Base-by-base conservation (phyloP, 192 early-diverging fungal species). In the Coemansia furcata region DNA sequence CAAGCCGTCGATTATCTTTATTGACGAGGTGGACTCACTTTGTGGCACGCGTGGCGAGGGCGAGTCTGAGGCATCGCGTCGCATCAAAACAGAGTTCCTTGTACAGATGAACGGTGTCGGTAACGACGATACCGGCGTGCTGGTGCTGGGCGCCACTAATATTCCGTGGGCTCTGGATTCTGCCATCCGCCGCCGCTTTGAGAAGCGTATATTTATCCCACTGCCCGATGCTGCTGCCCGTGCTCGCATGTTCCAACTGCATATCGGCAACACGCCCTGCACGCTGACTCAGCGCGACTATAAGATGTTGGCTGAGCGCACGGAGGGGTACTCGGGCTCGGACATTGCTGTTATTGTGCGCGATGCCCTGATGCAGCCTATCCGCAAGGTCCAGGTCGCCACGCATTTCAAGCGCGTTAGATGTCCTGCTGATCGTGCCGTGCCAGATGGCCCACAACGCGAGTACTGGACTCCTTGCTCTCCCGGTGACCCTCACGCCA, bases 71-170 rank as follows among this genome's bases (percentile, higher is more conserved):
- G 96, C 97, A 15, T 91, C 90, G 47, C 84, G 95, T 59, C 85
- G 97, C 55, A 96, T 99, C 82, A 99, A 98, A 78, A 99, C 97
- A 0, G 97, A 99, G 84, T 94, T 99, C 52, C 84, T 99, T 7
- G 96, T 99, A 55, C 97, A 98, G 76, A 99, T 99, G 97, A 95
- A 99, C 62, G 97, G 97, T 63, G 97, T 97, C 9, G 95, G 95
- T 26, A 92, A 97, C 70, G 96, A 97, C 72, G 94, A 91, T 82
- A 90, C 87, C 35, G 95, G 95, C n/a, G 89, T 99, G 7, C 83
- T 99, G 57, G 95, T 99, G 4, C 82, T 98, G 39, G 97, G 94
- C 2, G 97, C 96, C 7, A 98, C 95, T 4, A 99, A 98, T 80
- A 95, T 95, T 32, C 97, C 96, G 37, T 99, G 95, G 97, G 89